Conservation (phyloP, 257 asterid genomes). For the Solanum chmielewskii region DNA sequence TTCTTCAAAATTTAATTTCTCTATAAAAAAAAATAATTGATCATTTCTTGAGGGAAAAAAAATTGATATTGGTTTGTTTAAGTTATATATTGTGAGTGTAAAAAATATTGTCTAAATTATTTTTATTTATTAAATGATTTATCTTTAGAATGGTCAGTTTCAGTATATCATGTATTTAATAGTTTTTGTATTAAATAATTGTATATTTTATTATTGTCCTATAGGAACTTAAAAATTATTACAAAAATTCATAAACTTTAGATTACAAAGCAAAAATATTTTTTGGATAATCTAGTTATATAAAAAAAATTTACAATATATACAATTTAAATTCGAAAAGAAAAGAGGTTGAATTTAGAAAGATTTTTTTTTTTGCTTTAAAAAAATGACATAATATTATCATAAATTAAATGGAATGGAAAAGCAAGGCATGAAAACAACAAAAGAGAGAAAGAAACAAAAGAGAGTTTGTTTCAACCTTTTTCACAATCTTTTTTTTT, state of each 20-base stretch:
- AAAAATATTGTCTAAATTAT: neutral
- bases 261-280: neutral
- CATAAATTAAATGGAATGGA: neutral
- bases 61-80: neutral
- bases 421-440: slow-evolving; percentile 17
- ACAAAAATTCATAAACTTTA: neutral
- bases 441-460: slow-evolving; percentile 21
- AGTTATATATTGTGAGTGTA: neutral
- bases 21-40: neutral
- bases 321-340: neutral
- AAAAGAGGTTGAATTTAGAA: neutral
- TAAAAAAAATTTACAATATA: neutral
- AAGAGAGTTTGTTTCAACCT: slow-evolving; percentile 15
- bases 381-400: neutral
- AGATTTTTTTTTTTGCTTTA: neutral
- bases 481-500: neutral
- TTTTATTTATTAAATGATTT: neutral
- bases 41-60: neutral
- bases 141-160: neutral
- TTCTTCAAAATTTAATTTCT: neutral
- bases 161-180: neutral
- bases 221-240: neutral
- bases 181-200: neutral
- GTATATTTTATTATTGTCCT: neutral
- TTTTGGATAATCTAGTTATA: neutral